Evolutionary conservation across 1,139 yeast species (phyloP).

Genomic region (Suhomyces bolitotheri): DNA sequence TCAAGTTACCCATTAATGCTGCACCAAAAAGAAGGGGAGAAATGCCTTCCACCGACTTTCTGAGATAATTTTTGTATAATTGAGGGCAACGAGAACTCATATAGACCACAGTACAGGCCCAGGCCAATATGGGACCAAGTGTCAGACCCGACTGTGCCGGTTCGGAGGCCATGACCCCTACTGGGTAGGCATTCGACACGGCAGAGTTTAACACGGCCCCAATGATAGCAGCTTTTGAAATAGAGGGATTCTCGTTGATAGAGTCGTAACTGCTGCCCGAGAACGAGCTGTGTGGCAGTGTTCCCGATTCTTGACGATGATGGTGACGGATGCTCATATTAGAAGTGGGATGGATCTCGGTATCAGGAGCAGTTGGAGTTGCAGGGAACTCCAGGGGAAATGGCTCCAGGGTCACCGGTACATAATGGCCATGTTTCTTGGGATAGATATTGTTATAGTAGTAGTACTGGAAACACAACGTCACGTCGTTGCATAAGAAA

Average conservation of each 20-base stretch:
- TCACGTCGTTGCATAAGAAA: constrained; percentile 69
- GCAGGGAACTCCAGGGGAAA: constrained; percentile 8
- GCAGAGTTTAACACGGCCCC: constrained; percentile 28
- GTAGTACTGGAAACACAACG: constrained; percentile 74
- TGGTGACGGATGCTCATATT: constrained; percentile 8
- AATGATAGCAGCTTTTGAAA: constrained; percentile 16
- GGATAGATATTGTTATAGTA: constrained; percentile 58
- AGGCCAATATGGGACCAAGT: constrained; percentile 52
- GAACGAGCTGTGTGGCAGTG: constrained; percentile 7
- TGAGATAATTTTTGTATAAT: constrained; percentile 65
- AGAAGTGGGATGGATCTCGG: constrained; percentile 5
- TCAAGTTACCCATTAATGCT: constrained; percentile 77
- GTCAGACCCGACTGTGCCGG: constrained; percentile 1
- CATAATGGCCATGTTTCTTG: constrained; percentile 14
- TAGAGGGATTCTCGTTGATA: constrained; percentile 16
- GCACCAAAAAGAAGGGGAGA: constrained; percentile 77
- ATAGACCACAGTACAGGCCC: constrained; percentile 79
- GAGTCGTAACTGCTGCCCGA: constrained; percentile 28
- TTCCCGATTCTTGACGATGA: neutral
- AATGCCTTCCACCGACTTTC: constrained; percentile 83
- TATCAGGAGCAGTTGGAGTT: constrained; percentile 14
- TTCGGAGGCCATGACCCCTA: constrained; percentile 3
- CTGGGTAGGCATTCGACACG: constrained; percentile 25
- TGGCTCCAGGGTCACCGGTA: constrained; percentile 7
- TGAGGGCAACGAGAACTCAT: constrained; percentile 85